Base-by-base conservation (phyloP, 495 filamentous ascomycete species). In the Aspergillus sclerotiicarbonarius region DNA sequence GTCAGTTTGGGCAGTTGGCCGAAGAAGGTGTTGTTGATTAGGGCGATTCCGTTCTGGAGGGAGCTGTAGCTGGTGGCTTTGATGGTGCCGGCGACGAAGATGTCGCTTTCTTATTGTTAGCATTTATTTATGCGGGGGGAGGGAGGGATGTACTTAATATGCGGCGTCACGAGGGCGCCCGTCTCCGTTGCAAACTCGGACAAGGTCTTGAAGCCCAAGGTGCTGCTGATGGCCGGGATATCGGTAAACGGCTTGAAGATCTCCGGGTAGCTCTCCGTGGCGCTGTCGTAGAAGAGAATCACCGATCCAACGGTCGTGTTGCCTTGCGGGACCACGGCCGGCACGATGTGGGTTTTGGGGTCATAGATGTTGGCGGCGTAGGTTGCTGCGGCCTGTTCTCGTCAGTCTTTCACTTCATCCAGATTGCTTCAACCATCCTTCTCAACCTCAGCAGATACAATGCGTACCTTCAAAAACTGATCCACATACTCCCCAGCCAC, bases 21-120 rank as follows among this genome's bases (percentile, higher is more conserved):
- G 63, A 68, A 70, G 69, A 74, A 71, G 46, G 71, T 74, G 44
- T 59, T 62, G 69, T 71, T 72, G 62, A 74, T 74, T 57, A 74
- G 67, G 60, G 59, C 65, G 55, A 72, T 71, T 8, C 69, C 71
- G 31, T 62, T 32, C 51, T 62, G 55, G 29, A 72, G 67, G 9
- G 68, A 62, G 10, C 54, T 37, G 57, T 67, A 69, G 59, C 53
- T 70, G 19, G 66, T 69, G 43, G 69, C 71, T 46, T 59, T 67
- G 15, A 71, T 66, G n/a, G 67, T 72, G 39, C 69, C 69, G 48
- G 71, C 71, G 48, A 74, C 69, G 58, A 74, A 71, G 7, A 74
- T 54, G 49, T 74, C 71, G 18, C 69, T 74, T 7, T 50, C 12
- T 8, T 15, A 6, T 50, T 21, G 15, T 49, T 49, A 49, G 21